phyloP scores from a whole-genome alignment of 257 asterid species.

The Verbascum thapsus region DNA sequence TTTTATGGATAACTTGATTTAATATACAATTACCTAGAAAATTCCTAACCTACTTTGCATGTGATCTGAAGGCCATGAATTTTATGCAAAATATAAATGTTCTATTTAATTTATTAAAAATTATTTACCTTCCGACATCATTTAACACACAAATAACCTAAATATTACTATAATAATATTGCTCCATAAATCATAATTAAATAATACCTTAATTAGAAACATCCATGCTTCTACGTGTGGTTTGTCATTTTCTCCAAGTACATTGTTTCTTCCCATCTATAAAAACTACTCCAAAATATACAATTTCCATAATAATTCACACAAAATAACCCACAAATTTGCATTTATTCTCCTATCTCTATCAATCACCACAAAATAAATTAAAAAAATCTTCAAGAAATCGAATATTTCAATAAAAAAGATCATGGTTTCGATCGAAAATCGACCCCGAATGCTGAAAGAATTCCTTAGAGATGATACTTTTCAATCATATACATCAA shows the following conservation, averaged over 20 bases:
- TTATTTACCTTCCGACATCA: constrained; percentile 47
- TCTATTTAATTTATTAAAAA: not conserved
- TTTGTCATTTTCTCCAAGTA: constrained; percentile 51
- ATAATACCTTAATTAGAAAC: constrained; percentile 32
- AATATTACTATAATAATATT: constrained; percentile 11
- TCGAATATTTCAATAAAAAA: not conserved
- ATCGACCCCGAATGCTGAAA: constrained; percentile 68
- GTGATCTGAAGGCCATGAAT: constrained; percentile 27
- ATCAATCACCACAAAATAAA: too few relatives aligned
- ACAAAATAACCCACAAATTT: constrained; percentile 5
- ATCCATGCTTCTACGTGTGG: constrained; percentile 55
- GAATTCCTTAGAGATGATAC: constrained; percentile 61
- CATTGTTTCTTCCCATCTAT: constrained; percentile 35
- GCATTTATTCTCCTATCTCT: not conserved
- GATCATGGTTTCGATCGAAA: constrained; percentile 40
- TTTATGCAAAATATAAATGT: constrained; percentile 22
- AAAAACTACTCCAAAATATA: not conserved
- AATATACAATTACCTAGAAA: constrained; percentile 34
- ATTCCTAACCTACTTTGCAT: constrained; percentile 29
- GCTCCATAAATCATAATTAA: constrained; percentile 24
- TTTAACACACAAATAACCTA: constrained; percentile 30
- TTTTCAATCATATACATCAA: constrained; percentile 30
- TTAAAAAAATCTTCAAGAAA: not conserved
- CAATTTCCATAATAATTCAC: constrained; percentile 13
- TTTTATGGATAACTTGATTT: constrained; percentile 2